These are phyloP conservation scores for Alternaria sp. DNA, from an alignment of 2,329 filamentous ascomycete species.

Conservation along the genomic window DNA sequence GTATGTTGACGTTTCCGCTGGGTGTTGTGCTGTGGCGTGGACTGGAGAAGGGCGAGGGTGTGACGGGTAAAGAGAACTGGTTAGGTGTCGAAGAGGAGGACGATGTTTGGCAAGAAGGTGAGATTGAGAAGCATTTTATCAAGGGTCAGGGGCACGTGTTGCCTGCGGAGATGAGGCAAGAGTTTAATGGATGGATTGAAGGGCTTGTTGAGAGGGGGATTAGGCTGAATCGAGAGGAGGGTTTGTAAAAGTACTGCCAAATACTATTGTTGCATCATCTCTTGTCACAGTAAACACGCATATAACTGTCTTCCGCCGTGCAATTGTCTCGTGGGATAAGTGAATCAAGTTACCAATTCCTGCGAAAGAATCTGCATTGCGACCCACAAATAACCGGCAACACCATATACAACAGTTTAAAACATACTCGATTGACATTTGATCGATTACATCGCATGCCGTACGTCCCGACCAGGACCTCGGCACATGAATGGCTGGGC, in stretches of 20 bases:
- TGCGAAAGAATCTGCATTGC: no score
- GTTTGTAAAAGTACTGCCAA: background rate
- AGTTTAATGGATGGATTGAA: slow-evolving; percentile 71
- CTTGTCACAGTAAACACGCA: background rate
- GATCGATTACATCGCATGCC: background rate
- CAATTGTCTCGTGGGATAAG: rapidly evolving
- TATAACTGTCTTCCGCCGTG: background rate
- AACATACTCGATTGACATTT: background rate
- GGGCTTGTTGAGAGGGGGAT: slow-evolving; percentile 62
- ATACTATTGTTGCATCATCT: background rate
- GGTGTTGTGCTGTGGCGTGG: slow-evolving; percentile 71
- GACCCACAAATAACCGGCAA: background rate
- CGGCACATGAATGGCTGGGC: slow-evolving; percentile 3
- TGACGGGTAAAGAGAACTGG: slow-evolving; percentile 43
- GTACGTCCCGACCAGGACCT: background rate
- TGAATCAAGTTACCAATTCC: background rate
- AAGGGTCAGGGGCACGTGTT: slow-evolving; percentile 79
- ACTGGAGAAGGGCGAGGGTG: slow-evolving; percentile 62
- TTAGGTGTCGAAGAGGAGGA: slow-evolving; percentile 41
- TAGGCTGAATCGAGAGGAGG: slow-evolving; percentile 49
- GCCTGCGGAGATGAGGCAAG: slow-evolving; percentile 71
- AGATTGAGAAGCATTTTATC: slow-evolving; percentile 64
- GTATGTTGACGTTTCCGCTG: slow-evolving; percentile 78
- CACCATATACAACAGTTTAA: background rate
- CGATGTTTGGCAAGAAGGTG: slow-evolving; percentile 49